Conservation (phyloP, 1,139 yeast genomes). For the Starmera stellimalicola region DNA sequence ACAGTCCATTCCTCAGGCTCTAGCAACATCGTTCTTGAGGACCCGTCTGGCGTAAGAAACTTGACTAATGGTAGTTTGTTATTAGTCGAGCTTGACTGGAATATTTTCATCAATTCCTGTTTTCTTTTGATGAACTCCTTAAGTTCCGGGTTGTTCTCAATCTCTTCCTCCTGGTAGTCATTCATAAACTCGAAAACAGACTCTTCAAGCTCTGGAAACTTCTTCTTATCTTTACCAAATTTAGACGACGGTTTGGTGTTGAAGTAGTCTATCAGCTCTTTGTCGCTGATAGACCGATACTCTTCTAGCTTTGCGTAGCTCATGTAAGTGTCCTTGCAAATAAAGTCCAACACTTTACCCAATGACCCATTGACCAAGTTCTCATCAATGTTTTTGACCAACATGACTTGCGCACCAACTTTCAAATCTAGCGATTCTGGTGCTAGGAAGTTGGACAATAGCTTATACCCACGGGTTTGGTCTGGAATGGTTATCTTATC, state of each 20-base stretch:
- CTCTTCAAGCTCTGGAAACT: conserved; percentile 25
- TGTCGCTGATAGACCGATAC: conserved; percentile 10
- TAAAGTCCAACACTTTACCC: conserved; percentile 76
- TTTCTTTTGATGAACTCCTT: conserved; percentile 24
- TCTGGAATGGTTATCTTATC: conserved; percentile 56
- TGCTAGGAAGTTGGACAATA: conserved; percentile 64
- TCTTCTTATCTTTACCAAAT: conserved; percentile 11
- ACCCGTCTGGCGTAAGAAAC: conserved; percentile 62
- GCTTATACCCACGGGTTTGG: conserved; percentile 30
- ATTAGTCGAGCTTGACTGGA: conserved; percentile 27
- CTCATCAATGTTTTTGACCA: conserved; percentile 82
- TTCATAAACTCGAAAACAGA: conserved; percentile 42
- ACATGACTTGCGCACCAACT: conserved; percentile 91
- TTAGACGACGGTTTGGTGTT: conserved; percentile 5
- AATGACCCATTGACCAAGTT: conserved; percentile 86
- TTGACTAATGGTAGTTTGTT: conserved; percentile 64
- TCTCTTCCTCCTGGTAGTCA: conserved; percentile 20
- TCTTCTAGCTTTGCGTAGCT: conserved; percentile 22
- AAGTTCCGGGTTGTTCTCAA: conserved; percentile 12
- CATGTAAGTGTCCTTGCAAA: conserved; percentile 45
- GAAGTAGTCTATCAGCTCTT: conserved; percentile 12
- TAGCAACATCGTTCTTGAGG: conserved; percentile 62
- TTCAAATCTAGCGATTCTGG: conserved; percentile 56
- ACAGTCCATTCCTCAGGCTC: conserved; percentile 68
- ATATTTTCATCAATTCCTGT: conserved; percentile 26